Evolutionary conservation across 2,329 filamentous ascomycete genomes (phyloP), one percentile per base, ranked within the genome.

Genomic region (Aspergillus neotritici): DNA sequence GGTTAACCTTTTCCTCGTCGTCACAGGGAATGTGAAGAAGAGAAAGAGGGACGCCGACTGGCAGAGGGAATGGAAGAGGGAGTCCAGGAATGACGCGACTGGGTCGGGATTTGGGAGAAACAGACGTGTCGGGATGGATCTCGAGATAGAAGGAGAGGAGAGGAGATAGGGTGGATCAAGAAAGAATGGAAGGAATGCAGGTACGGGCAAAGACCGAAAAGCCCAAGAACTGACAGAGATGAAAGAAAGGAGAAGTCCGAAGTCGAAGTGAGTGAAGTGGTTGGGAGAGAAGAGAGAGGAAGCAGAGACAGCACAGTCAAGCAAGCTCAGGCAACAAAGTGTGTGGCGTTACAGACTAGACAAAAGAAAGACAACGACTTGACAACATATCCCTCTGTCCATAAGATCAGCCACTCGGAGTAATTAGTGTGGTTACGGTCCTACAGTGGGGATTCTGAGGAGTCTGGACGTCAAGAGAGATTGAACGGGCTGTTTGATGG

Each of bases 161-260:
- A n/a, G n/a, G 14, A 32, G 31, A 39, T 14, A 17, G 31, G 31
- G 14, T 33, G 34, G 34, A 30, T 21, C 28, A 21, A 37, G 28
- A 41, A 32, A 40, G 30, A 34, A 33, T 25, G 40, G 28, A 41
- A 32, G 41, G 30, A 34, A 33, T 25, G 21, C 21, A 25, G 21
- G 9, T 25, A 8, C 21, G 21, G 21, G 5, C 2, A 12, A 43
- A 43, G 15, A 34, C 29, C 25, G 28, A 35, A 43, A 15, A 44
- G 43, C 32, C n/a, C n/a, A 36, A 38, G 30, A 21, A 37, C 14
- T n/a, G 28, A 8, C 8, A 12, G 15, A n/a, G 40, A 35, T 31
- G 40, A 34, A 42, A 30, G 37, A 28, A 17, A 37, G 21, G 28
- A 36, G 40, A 16, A 32, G 29, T 33, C 14, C 13, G 29, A 25